Base-by-base conservation (phyloP, 2,329 filamentous ascomycete genomes). In the Ambrosiella cleistominuta region DNA sequence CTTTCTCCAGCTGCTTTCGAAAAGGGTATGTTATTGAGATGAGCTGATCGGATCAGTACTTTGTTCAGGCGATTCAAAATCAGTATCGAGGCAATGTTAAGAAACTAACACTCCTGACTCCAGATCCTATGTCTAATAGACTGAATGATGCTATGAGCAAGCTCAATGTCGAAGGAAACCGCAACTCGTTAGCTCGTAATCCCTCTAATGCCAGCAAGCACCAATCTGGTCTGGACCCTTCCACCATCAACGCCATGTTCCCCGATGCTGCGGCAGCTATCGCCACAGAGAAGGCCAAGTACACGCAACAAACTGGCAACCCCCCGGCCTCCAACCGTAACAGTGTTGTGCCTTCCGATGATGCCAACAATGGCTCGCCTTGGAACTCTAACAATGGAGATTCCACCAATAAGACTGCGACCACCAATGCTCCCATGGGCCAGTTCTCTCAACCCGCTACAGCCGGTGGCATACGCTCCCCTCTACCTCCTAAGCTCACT, bases 191-290 rank as follows among this genome's bases (percentile, higher is more conserved):
- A 65, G 82, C 82, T 54, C 88, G 91, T 63, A 86, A 85, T 62
- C 85, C 86, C 44, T 81, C 85, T 58, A 87, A 85, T 54, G 81
- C 88, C 11, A 64, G 66, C 9, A 97, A 96, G 74, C 84, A 93
- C 64, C 93, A 95, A 69, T 97, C 93, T 51, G 89, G 86, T n/a
- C 81, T 98, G 59, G 91, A 97, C 68, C 79, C 88, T 4, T 88
- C 85, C 38, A 94, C 88, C 27, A 96, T 98, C 71, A 95, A 95
- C 71, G 89, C 88, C 66, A 97, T 98, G 93, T 98, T 98, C 70
- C 93, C 93, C 6, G 93, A 98, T 73, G 93, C 93, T 50, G 93
- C 93, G 12, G 91, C 91, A 47, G 93, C 93, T n/a, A 97, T 98
- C 69, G 91, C 91, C 35, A 95, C 93, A 61, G 91, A 98, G 71